Evolutionary conservation across 2,329 filamentous ascomycete species (phyloP), one percentile per base, ranked within the genome.

Genomic region (Colletotrichum lentis): DNA sequence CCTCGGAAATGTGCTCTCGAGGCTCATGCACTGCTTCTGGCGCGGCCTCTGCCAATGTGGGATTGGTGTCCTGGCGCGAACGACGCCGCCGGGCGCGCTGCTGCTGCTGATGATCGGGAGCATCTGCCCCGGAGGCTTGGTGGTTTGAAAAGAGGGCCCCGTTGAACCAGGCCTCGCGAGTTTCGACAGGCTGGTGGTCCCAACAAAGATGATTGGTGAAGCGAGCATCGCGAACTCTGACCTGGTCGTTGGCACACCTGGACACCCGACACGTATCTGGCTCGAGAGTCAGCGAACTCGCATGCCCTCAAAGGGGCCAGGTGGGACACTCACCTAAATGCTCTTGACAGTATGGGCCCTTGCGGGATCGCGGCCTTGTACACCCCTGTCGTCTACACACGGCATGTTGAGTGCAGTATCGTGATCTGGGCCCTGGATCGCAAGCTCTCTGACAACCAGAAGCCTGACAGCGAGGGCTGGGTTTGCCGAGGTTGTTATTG

Each of bases 301-400:
- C 35, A 57, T n/a, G 22, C 46, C 22, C 7, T 37, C 8, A 31
- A 16, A 11, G 12, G 20, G n/a, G 27, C 35, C 18, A 20, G 37
- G 62, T 52, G 67, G 57, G 41, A 65, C 43, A 62, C 67, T 62
- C 59, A 69, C 67, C 20, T 43, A 67, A 27, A 54, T 69, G 67
- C 24, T 67, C 57, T 62, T 63, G 67, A 67, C 67, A 69, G 22
- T 67, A 69, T 39, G 64, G 67, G 16, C 58, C 67, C 58, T 59
- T 62, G 31, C 64, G 63, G 43, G 55, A 50, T 56, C 67, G 63
- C 22, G 59, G 47, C 43, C 49, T 69, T 20, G 43, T 22, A 37
- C 66, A 69, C 37, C 66, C 66, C 50, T 66, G 66, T 56, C 62
- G 63, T 24, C 31, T 69, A 58, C 66, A 69, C 49, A 56, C 49